Conservation (phyloP, 78 protist genomes). For the Dictyostelium brefeldianum region DNA sequence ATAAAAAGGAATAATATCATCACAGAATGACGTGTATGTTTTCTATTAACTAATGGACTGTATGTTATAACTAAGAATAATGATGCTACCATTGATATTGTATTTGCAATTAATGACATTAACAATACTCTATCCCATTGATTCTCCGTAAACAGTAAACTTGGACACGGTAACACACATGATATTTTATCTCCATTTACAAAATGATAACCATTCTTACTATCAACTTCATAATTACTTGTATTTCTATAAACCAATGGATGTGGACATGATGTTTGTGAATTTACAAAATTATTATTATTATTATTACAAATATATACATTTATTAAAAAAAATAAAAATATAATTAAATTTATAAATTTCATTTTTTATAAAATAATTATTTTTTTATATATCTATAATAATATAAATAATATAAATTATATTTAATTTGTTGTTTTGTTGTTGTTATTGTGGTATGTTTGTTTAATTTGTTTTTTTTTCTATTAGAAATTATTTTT, state of each 20-base stretch:
- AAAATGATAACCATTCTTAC: constrained; percentile 7
- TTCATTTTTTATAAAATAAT: too few species aligned
- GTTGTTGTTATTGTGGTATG: too few species aligned
- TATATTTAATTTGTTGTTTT: too few species aligned
- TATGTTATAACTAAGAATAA: constrained; percentile 8
- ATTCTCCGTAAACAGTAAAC: neutral
- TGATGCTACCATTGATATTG: neutral
- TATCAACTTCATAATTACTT: constrained; percentile 16
- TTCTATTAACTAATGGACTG: neutral
- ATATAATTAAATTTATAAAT: too few species aligned
- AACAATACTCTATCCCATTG: neutral
- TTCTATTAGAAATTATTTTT: too few species aligned
- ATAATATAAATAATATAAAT: too few species aligned
- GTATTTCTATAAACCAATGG: constrained; percentile 39
- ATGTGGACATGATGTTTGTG: constrained; percentile 14
- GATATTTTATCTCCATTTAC: neutral
- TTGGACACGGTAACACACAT: constrained; percentile 27
- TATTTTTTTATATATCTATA: too few species aligned
- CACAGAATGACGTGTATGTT: neutral
- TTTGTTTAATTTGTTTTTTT: too few species aligned
- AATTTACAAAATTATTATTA: neutral
- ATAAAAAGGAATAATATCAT: neutral
- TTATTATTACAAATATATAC: neutral
- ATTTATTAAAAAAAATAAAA: too few species aligned
- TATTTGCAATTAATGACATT: neutral